Base-by-base conservation (phyloP, 345 rosid species). In the Rhodamnia rubescens region DNA sequence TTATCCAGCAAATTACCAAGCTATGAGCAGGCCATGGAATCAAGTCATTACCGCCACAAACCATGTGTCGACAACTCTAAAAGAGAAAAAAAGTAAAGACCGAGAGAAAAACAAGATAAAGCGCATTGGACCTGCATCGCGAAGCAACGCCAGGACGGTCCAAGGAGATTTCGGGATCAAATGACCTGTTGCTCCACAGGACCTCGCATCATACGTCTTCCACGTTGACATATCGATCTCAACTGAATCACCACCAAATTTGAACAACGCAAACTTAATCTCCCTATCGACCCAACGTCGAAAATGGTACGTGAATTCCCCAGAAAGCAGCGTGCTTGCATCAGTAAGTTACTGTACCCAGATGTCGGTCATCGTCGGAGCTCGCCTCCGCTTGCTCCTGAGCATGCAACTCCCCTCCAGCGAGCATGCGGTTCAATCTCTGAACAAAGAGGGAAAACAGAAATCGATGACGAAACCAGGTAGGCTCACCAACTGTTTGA, bases 111-210 rank as follows among this genome's bases (percentile, higher is more conserved):
- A 69, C 78, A 36, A 69, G 78, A 40, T 32, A 69, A 69, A 69
- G 78, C 78, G 47, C 78, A 56, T 27, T 27, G 50, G 26, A 94
- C 99, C 99, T 91, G 85, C 82, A 12, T 50, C 53, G 44, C 87
- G 93, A 83, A 97, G 92, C 83, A 85, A 57, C 24, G 89, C 92
- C 91, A 97, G 88, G 82, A 95, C 95, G 69, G 49, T 57, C 93
- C 91, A 90, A 42, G 98, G 85, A 7, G 89, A 84, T 5, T 81
- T 16, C 0, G 98, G 93, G 87, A 96, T 91, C 95, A 88, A 89
- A 40, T 88, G 86, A 83, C 86, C 58, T 18, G 64, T 74, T 59
- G 95, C 87, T 32, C 98, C 97, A 84, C 87, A 78, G 32, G 26
- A 83, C 84, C 86, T 89, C 18, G 95, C 92, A 75, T 90, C 88